Evolutionary conservation across 1,284 basidiomycete genomes (phyloP).

Genomic region (Ganoderma sp.): DNA sequence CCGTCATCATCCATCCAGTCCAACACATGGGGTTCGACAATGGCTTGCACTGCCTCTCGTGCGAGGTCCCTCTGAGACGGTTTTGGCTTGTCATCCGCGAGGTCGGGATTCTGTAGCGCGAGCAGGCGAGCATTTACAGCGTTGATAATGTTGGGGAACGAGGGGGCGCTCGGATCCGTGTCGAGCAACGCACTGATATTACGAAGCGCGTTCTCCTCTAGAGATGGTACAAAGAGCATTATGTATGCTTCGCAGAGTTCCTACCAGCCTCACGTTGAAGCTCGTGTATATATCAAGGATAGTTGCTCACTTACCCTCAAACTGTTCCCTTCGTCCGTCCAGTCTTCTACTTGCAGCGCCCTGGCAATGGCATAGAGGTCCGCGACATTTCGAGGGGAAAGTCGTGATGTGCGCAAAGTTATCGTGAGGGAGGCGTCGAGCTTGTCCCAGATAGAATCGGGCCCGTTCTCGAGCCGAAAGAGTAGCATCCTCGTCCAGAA

Average conservation of each 20-base stretch:
- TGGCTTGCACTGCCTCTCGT: slow-evolving; percentile 40
- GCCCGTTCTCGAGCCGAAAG: slow-evolving; percentile 36
- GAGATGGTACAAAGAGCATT: slow-evolving; percentile 19
- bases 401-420: slow-evolving; percentile 24
- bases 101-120: background rate
- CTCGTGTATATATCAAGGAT: background rate
- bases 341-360: slow-evolving; percentile 41
- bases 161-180: slow-evolving; percentile 19
- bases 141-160: slow-evolving; percentile 23
- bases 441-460: slow-evolving; percentile 33
- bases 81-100: background rate
- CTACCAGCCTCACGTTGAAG: slow-evolving; percentile 11
- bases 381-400: slow-evolving; percentile 33
- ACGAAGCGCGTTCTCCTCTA: slow-evolving; percentile 18
- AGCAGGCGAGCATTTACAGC: slow-evolving; percentile 18
- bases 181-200: slow-evolving; percentile 19
- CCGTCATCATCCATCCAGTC: slow-evolving; percentile 56
- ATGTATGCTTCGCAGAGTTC: slow-evolving; percentile 30
- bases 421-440: slow-evolving; percentile 31
- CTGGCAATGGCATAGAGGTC: slow-evolving; percentile 43
- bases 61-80: slow-evolving; percentile 39
- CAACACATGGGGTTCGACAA: slow-evolving; percentile 49
- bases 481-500: slow-evolving; percentile 44
- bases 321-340: slow-evolving; percentile 41
- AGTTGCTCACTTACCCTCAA: slow-evolving; percentile 38